Conservation (phyloP, 1,139 yeast genomes). For the Taphrina pruni region DNA sequence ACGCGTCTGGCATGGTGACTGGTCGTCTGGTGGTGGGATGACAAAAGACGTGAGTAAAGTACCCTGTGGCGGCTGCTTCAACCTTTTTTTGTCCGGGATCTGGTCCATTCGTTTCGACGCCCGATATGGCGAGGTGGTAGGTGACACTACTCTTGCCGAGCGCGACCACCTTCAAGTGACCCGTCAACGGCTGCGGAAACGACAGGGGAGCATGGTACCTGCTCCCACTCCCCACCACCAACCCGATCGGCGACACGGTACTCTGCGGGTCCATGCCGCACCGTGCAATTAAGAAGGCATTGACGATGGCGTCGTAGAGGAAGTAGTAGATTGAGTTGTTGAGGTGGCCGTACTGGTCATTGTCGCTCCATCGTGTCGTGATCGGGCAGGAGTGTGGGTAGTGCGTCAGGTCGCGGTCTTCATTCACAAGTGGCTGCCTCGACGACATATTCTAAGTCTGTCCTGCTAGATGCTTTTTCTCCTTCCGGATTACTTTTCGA, state of each 20-base stretch:
- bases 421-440: conserved; percentile 1
- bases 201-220: conserved; percentile 34
- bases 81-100: no score
- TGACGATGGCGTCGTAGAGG: conserved; percentile 37
- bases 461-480: neutral
- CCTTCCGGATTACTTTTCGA: no score
- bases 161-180: conserved; percentile 24
- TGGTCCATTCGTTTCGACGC: neutral
- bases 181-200: conserved; percentile 23
- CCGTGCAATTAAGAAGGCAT: conserved; percentile 17
- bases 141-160: conserved; percentile 30
- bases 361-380: conserved; percentile 38
- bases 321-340: conserved; percentile 31
- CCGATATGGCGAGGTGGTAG: conserved; percentile 25
- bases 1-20: conserved; percentile 9
- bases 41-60: conserved; percentile 36
- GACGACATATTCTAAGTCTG: neutral
- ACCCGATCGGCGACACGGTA: conserved; percentile 20
- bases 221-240: conserved; percentile 37
- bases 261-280: conserved; percentile 23
- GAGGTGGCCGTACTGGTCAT: conserved; percentile 38
- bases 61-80: conserved; percentile 28
- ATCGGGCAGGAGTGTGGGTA: conserved; percentile 20
- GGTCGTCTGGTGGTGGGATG: conserved; percentile 38
- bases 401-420: neutral